phyloP scores from a whole-genome alignment of 2,329 filamentous ascomycete genomes.

The Neurospora sp. region DNA sequence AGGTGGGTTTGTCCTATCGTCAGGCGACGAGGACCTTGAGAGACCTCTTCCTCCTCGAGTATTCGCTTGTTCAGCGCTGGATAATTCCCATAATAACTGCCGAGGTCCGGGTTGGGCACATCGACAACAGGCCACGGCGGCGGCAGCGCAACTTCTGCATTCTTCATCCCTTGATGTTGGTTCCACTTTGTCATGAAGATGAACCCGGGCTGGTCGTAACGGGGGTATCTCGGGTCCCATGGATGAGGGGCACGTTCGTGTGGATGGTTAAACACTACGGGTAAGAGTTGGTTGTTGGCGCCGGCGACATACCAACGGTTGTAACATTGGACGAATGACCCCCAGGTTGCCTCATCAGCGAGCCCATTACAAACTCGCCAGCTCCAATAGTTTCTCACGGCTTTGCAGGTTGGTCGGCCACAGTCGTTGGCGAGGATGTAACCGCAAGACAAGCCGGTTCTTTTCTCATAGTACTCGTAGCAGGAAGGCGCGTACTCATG shows the following conservation, averaged over 20 bases:
- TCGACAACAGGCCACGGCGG: not conserved
- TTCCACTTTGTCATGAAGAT: not conserved
- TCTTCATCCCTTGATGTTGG: not conserved
- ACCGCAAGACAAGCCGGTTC: not conserved
- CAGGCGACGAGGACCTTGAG: not conserved
- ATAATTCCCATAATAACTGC: not conserved
- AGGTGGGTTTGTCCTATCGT: not conserved
- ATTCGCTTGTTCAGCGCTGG: not conserved
- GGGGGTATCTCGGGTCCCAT: not conserved
- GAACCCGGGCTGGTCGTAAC: not conserved
- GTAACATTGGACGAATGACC: not conserved
- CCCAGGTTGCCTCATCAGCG: not conserved
- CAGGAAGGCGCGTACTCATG: not conserved
- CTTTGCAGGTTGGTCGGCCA: not conserved
- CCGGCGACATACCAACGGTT: not conserved
- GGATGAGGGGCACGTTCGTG: not conserved
- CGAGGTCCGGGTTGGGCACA: not conserved
- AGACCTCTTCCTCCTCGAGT: not conserved
- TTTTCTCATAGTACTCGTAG: not conserved
- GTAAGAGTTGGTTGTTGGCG: conserved; percentile 5
- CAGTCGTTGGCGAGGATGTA: not conserved
- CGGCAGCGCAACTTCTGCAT: not conserved
- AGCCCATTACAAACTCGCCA: not conserved
- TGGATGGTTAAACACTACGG: not conserved
- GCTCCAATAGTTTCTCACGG: not conserved